These are phyloP conservation scores for Eimeria sp. DNA, from an alignment of 169 alveolate species.

Conservation along the genomic window DNA sequence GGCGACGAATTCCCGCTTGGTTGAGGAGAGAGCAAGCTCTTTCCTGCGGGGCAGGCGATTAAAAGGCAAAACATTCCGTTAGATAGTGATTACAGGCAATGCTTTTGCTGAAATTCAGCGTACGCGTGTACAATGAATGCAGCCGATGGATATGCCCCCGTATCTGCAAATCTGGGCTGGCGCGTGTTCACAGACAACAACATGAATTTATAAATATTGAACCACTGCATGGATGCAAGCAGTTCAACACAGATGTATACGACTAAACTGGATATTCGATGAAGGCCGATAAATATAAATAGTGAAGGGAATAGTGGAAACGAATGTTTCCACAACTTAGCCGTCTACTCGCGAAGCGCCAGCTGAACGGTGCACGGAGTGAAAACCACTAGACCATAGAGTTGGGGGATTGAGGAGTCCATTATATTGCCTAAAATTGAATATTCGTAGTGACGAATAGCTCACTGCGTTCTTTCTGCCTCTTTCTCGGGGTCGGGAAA, in stretches of 20 bases:
- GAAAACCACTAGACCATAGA: background rate
- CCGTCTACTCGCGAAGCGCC: background rate
- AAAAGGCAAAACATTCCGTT: too few relatives aligned
- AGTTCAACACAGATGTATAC: background rate
- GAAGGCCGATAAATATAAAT: background rate
- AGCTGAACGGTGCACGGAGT: background rate
- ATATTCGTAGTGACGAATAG: background rate
- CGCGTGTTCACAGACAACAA: background rate
- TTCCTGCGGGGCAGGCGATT: background rate
- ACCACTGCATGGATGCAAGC: background rate
- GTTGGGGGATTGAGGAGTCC: background rate
- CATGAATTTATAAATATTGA: background rate
- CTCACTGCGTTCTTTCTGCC: conserved; percentile 37
- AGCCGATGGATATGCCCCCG: background rate
- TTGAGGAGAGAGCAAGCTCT: background rate
- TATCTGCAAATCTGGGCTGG: background rate
- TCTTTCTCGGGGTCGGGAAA: conserved; percentile 20
- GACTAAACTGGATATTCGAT: too few relatives aligned
- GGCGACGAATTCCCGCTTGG: background rate
- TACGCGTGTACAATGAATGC: background rate
- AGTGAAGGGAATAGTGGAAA: background rate
- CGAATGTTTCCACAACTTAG: background rate
- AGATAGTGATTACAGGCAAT: background rate
- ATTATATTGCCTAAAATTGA: background rate
- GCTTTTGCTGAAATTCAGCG: too few relatives aligned